A percentile compares a stretch with the other conserved stretches of the same genome.
Conservation (phyloP, 305 asterid genomes). For the Solanum hybrid region DNA sequence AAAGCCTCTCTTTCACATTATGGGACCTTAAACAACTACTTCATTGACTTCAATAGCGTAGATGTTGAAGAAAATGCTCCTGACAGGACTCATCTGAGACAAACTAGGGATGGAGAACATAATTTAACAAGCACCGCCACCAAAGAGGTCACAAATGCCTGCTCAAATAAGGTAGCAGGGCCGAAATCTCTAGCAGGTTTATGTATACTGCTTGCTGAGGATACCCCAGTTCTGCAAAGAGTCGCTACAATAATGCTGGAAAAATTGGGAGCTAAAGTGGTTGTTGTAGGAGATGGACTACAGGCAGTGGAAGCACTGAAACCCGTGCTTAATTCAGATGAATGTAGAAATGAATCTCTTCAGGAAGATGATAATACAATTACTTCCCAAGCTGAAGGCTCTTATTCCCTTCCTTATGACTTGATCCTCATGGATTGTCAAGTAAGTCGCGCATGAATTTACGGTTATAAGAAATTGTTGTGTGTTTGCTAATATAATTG, state of each 20-base stretch:
- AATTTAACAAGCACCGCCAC: neutral
- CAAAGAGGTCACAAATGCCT: conserved; percentile 14
- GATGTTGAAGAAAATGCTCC: conserved; percentile 14
- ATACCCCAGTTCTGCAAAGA: conserved; percentile 78
- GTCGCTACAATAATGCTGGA: conserved; percentile 89
- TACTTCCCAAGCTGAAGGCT: conserved; percentile 4
- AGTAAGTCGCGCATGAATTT: conserved; percentile 34
- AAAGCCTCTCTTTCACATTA: conserved; percentile 9
- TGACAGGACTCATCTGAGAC: conserved; percentile 9
- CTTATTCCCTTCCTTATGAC: conserved; percentile 36
- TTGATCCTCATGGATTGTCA: conserved; percentile 94
- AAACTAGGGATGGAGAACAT: conserved; percentile 11
- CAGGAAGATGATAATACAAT: conserved; percentile 15
- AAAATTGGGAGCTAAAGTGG: conserved; percentile 73
- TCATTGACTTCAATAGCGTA: conserved; percentile 14
- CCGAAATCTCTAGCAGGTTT: conserved; percentile 51
- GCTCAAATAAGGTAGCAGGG: conserved; percentile 15
- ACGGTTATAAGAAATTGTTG: neutral
- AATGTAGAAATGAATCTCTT: conserved; percentile 9
- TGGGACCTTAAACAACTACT: conserved; percentile 9
- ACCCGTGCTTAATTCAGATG: conserved; percentile 12
- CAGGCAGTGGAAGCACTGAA: conserved; percentile 69
- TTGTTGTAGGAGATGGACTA: conserved; percentile 73
- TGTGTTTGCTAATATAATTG: neutral
- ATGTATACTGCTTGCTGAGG: conserved; percentile 78